These are phyloP conservation scores for Penicillium crystallinum DNA, from an alignment of 495 filamentous ascomycete species.

Conservation along the genomic window DNA sequence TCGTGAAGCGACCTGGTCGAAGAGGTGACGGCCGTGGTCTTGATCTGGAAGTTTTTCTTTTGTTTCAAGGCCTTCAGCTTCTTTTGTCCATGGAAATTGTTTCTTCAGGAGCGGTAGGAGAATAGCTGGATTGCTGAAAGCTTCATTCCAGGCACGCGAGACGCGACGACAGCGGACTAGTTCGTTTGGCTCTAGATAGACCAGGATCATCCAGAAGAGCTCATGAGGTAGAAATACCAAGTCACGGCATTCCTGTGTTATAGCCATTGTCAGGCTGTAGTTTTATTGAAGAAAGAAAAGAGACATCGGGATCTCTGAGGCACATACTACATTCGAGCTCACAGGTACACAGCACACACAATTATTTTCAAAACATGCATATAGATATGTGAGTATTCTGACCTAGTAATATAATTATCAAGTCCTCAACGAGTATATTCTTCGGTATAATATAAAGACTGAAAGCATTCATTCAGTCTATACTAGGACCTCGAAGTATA, in stretches of 20 bases:
- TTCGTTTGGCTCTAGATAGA: slow-evolving; percentile 44
- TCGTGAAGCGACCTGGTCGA: slow-evolving; percentile 50
- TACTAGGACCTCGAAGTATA: not conserved
- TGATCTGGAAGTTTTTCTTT: not conserved
- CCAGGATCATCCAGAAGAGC: slow-evolving; percentile 39
- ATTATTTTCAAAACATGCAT: not conserved
- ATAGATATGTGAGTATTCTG: not conserved
- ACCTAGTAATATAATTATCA: not conserved
- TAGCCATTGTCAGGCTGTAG: not conserved
- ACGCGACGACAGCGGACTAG: slow-evolving; percentile 53
- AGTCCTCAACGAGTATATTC: not conserved
- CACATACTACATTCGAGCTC: not conserved
- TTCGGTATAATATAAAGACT: not conserved
- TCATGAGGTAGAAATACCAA: slow-evolving; percentile 37
- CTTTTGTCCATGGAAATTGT: slow-evolving; percentile 51
- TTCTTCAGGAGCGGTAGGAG: slow-evolving; percentile 44
- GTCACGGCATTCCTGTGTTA: slow-evolving; percentile 7
- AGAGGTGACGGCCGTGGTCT: slow-evolving; percentile 38
- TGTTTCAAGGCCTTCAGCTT: slow-evolving; percentile 37
- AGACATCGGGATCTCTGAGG: not conserved
- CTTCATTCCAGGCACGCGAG: slow-evolving; percentile 47
- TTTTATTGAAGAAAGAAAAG: not conserved
- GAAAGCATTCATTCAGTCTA: not conserved
- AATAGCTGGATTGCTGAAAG: slow-evolving; percentile 46
- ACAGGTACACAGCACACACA: not conserved